phyloP scores from a whole-genome alignment of 169 alveolate species.

The Babesia gibsoni region DNA sequence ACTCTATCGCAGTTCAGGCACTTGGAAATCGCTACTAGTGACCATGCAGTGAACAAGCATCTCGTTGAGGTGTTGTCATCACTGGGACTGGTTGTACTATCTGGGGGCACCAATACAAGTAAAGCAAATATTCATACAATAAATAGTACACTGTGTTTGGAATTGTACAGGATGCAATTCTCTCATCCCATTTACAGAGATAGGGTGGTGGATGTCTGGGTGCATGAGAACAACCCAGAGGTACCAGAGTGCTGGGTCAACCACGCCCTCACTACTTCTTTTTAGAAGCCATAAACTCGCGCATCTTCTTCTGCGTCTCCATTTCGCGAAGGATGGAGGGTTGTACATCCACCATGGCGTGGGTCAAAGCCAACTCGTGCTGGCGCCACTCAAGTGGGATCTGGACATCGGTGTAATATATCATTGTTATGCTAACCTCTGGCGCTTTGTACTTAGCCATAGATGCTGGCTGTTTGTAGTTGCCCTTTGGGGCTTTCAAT shows the following conservation, averaged over 20 bases:
- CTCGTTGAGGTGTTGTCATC: conserved; percentile 26
- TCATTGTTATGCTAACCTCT: conserved; percentile 3
- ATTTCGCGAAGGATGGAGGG: conserved; percentile 60
- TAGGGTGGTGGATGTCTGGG: conserved; percentile 12
- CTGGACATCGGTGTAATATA: not conserved
- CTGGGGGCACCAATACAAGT: not conserved
- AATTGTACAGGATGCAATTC: conserved; percentile 32
- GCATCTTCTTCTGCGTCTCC: conserved; percentile 65
- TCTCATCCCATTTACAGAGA: conserved; percentile 57
- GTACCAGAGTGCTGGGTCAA: conserved; percentile 16
- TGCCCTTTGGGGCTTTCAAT: conserved; percentile 43
- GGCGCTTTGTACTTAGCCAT: conserved; percentile 32
- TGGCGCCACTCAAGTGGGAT: conserved; percentile 64
- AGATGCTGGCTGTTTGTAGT: conserved; percentile 47
- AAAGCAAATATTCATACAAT: not conserved
- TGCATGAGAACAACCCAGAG: conserved; percentile 7
- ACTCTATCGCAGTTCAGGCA: not conserved
- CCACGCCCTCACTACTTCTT: conserved; percentile 8
- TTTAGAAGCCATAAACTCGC: conserved; percentile 44
- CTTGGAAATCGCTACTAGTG: conserved; percentile 33
- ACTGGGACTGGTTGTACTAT: conserved; percentile 29
- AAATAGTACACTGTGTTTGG: not conserved
- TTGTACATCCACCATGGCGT: conserved; percentile 64
- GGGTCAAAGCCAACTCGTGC: conserved; percentile 65
- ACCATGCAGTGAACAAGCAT: conserved; percentile 20